Conservation (phyloP, 2,329 filamentous ascomycete species). For the Aspergillus fumigatus region DNA sequence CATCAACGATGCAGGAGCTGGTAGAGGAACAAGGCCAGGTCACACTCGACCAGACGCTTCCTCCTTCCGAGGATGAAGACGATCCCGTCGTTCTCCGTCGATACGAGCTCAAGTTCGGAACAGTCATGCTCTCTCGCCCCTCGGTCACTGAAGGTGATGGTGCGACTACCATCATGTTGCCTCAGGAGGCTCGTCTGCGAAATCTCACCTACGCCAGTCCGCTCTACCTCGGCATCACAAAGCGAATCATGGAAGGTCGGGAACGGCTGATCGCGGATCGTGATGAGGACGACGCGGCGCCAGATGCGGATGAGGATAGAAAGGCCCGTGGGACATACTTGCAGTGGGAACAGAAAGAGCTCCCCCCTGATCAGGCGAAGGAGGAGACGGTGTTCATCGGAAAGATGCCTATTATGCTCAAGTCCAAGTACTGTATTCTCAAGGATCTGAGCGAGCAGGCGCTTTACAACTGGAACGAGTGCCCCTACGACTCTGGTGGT, state of each 20-base stretch:
- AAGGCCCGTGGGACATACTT: conserved; percentile 40
- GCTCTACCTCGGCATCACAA: conserved; percentile 82
- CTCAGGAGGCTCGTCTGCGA: conserved; percentile 90
- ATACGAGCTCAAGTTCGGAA: conserved; percentile 93
- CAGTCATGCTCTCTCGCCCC: conserved; percentile 81
- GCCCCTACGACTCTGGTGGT: conserved; percentile 94
- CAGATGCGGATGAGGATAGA: conserved; percentile 49
- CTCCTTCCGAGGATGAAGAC: conserved; percentile 65
- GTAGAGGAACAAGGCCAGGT: conserved; percentile 88
- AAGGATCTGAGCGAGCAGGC: conserved; percentile 78
- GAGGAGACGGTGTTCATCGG: conserved; percentile 82
- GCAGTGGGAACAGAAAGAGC: conserved; percentile 45
- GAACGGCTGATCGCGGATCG: conserved; percentile 71
- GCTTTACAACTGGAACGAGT: conserved; percentile 89
- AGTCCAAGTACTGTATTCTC: conserved; percentile 91
- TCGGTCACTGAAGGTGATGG: conserved; percentile 92
- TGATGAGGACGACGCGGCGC: conserved; percentile 49
- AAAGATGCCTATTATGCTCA: conserved; percentile 95
- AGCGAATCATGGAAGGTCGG: conserved; percentile 76
- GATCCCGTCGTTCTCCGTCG: conserved; percentile 79
- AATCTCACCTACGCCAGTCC: conserved; percentile 94
- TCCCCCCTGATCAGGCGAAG: conserved; percentile 50
- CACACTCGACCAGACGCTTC: conserved; percentile 88
- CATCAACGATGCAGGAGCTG: conserved; percentile 88
- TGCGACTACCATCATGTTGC: conserved; percentile 76